A percentile compares a stretch with the other conserved stretches of the same genome.
Evolutionary conservation across 345 rosid species (phyloP).

Genomic region (Populus deltoides): DNA sequence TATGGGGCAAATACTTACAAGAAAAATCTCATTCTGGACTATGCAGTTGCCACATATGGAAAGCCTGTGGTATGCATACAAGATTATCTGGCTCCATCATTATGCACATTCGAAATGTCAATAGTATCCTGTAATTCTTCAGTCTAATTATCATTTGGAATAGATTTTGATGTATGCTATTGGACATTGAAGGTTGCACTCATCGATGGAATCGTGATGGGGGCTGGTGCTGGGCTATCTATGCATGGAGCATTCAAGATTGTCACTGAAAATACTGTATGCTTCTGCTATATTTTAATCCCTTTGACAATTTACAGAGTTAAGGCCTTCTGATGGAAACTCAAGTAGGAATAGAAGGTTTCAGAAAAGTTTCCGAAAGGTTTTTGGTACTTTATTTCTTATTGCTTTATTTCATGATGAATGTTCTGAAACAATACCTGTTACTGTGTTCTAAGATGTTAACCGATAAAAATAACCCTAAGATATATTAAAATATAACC

Average conservation of each 20-base stretch:
- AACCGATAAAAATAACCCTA: too few relatives aligned
- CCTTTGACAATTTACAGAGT: too few relatives aligned
- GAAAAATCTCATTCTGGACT: slow-evolving; percentile 14
- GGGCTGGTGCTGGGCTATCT: slow-evolving; percentile 39
- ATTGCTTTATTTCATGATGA: too few relatives aligned
- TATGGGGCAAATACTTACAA: slow-evolving; percentile 15
- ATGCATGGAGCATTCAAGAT: slow-evolving; percentile 24
- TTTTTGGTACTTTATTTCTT: too few relatives aligned
- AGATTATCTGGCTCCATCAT: not conserved
- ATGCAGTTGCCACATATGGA: slow-evolving; percentile 33
- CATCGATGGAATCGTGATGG: slow-evolving; percentile 39
- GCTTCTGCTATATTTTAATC: not conserved
- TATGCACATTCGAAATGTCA: not conserved
- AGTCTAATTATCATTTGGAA: not conserved
- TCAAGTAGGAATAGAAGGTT: too few relatives aligned
- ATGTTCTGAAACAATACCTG: too few relatives aligned
- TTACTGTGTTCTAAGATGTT: too few relatives aligned
- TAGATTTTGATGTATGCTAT: not conserved
- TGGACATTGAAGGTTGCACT: slow-evolving; percentile 21
- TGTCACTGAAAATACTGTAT: slow-evolving; percentile 35
- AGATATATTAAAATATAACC: too few relatives aligned
- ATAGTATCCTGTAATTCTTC: not conserved
- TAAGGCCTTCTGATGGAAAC: too few relatives aligned
- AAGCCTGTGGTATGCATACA: slow-evolving; percentile 24
- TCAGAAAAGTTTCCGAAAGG: too few relatives aligned